Percentiles rank a stretch among this genome's conserved stretches.
These are phyloP conservation scores for Quercus aquifolioides DNA, from an alignment of 306 rosid genomes.

Conservation along the genomic window DNA sequence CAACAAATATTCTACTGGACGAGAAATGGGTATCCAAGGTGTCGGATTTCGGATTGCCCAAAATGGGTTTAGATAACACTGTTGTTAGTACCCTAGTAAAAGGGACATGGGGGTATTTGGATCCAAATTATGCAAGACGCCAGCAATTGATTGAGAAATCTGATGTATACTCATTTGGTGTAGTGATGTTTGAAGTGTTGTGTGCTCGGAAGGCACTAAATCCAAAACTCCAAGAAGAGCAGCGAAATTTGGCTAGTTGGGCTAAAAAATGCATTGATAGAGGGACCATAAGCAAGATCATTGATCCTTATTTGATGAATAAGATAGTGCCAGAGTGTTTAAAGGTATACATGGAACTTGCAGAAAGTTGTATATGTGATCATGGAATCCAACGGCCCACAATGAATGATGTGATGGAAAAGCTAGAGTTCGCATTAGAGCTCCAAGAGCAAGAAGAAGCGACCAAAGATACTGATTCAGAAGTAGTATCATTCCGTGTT, in stretches of 20 bases:
- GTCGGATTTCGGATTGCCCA: conserved; percentile 30
- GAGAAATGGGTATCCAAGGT: conserved; percentile 27
- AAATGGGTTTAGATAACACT: conserved; percentile 9
- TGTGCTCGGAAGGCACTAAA: conserved; percentile 3
- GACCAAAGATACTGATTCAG: background rate
- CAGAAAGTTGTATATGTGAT: too few relatives aligned
- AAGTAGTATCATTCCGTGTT: background rate
- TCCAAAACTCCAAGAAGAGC: background rate
- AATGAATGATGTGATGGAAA: conserved; percentile 43
- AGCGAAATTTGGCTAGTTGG: conserved; percentile 13
- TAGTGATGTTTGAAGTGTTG: conserved; percentile 20
- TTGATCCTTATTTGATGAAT: conserved; percentile 23
- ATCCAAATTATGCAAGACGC: conserved; percentile 17
- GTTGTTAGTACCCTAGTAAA: conserved; percentile 23
- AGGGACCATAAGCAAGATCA: conserved; percentile 21
- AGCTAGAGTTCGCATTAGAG: too few relatives aligned
- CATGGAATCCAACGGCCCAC: too few relatives aligned
- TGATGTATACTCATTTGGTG: conserved; percentile 33
- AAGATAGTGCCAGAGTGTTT: too few relatives aligned
- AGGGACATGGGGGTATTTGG: conserved; percentile 30
- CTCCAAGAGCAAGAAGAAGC: background rate
- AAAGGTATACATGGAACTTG: too few relatives aligned
- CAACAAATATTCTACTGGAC: conserved; percentile 24
- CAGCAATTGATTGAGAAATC: conserved; percentile 10
- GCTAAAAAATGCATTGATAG: background rate